A percentile compares a stretch with the other conserved stretches of the same genome.
phyloP scores from a whole-genome alignment of 192 early-diverging fungal genomes.

The Neocallimastix lanati region DNA sequence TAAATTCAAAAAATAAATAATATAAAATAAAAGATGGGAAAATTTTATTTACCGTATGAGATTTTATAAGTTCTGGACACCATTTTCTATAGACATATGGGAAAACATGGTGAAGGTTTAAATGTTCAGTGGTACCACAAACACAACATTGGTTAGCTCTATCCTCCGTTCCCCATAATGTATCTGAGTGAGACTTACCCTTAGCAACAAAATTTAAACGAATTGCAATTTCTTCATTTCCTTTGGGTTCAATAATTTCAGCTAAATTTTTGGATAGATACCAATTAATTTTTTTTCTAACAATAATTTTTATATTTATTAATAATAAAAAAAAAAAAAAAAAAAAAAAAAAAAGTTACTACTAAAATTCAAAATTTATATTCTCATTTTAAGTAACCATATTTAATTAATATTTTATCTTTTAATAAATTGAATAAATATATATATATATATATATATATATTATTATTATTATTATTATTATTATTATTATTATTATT shows the following conservation, averaged over 20 bases:
- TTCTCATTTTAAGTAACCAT: too few species aligned
- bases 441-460: too few species aligned
- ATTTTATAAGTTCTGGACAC: neutral
- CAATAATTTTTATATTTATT: too few species aligned
- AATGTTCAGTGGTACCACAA: neutral
- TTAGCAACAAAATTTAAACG: neutral
- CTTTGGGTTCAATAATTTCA: neutral
- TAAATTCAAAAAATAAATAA: too few species aligned
- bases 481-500: too few species aligned
- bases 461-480: too few species aligned
- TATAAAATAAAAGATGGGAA: too few species aligned
- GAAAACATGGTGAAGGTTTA: neutral
- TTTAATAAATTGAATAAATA: too few species aligned
- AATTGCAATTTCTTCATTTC: neutral
- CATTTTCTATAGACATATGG: neutral
- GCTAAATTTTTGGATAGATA: neutral
- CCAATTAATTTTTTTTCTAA: neutral
- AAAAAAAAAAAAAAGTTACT: too few species aligned
- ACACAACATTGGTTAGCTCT: neutral
- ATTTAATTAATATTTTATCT: too few species aligned
- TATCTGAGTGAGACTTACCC: neutral
- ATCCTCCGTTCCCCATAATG: neutral
- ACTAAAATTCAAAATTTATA: too few species aligned
- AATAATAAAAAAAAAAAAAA: too few species aligned
- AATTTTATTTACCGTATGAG: neutral